Conservation (phyloP, 73 alveolate genomes). For the Effrenium voratum region DNA sequence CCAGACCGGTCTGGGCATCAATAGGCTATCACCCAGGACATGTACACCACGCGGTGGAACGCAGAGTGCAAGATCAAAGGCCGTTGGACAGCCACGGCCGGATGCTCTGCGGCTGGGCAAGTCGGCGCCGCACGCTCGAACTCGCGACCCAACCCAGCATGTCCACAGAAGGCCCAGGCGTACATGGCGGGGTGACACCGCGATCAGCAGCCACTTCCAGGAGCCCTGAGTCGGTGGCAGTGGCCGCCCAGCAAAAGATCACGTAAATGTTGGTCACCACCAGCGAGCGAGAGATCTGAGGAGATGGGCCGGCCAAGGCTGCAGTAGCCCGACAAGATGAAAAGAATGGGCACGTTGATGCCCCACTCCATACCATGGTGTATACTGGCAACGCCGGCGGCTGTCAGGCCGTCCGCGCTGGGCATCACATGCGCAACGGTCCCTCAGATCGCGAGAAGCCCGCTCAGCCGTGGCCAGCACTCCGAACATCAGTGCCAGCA, state of each 20-base stretch:
- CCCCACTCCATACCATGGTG: slow-evolving; percentile 16
- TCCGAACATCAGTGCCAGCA: background rate
- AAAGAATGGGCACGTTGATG: slow-evolving; percentile 10
- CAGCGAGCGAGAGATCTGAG: background rate
- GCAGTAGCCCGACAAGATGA: slow-evolving; percentile 17
- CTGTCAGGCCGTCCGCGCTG: slow-evolving; percentile 1
- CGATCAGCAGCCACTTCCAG: background rate
- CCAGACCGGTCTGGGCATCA: slow-evolving; percentile 5
- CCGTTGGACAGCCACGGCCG: background rate
- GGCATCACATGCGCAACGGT: background rate
- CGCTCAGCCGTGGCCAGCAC: slow-evolving; percentile 14
- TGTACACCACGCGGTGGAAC: background rate
- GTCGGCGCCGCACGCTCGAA: background rate
- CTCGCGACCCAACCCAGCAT: slow-evolving; percentile 2
- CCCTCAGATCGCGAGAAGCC: background rate
- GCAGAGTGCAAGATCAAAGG: background rate
- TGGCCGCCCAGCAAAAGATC: background rate
- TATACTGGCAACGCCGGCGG: background rate
- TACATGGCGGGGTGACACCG: background rate
- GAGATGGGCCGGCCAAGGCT: background rate
- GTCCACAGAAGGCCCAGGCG: slow-evolving; percentile 10
- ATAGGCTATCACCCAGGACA: background rate
- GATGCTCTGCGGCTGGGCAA: background rate
- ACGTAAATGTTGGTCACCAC: slow-evolving; percentile 8
- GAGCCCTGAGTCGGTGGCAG: background rate